A percentile compares a stretch with the other conserved stretches of the same genome.
Conservation (phyloP, 345 rosid species). For the Kandelia obovata region DNA sequence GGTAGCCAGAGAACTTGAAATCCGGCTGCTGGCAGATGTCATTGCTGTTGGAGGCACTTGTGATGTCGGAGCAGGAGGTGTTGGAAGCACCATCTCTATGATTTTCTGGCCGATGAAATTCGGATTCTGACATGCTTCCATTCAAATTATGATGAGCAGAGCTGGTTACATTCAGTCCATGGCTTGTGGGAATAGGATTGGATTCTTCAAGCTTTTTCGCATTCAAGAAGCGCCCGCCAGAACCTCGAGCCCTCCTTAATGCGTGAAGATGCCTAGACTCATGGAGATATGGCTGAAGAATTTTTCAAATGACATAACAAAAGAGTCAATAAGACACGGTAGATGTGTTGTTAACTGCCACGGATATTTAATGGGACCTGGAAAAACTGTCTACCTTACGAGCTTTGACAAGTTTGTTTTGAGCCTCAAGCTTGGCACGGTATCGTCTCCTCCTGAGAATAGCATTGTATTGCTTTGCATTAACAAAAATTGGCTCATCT, state of each 20-base stretch:
- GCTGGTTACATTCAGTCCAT: conserved; percentile 21
- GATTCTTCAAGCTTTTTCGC: conserved; percentile 48
- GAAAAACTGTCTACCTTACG: conserved; percentile 52
- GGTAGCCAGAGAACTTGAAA: conserved; percentile 50
- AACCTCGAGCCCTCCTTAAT: conserved; percentile 70
- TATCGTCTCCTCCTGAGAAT: conserved; percentile 73
- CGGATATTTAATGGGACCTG: not conserved
- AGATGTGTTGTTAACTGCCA: not conserved
- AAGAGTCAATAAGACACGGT: not conserved
- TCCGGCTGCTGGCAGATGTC: conserved; percentile 46
- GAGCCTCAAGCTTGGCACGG: conserved; percentile 84
- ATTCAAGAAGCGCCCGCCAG: conserved; percentile 78
- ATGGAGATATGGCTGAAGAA: conserved; percentile 74
- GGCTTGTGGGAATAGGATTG: conserved; percentile 17
- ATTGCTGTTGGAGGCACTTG: conserved; percentile 40
- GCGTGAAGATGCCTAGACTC: conserved; percentile 92
- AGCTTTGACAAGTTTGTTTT: conserved; percentile 55
- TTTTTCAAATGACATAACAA: not conserved
- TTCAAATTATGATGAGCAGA: conserved; percentile 16
- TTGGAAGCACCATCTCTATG: conserved; percentile 39
- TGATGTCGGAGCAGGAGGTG: conserved; percentile 49
- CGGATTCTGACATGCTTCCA: conserved; percentile 31
- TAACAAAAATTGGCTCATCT: conserved; percentile 66
- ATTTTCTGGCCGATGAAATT: conserved; percentile 30
- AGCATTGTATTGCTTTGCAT: conserved; percentile 77